These are phyloP conservation scores for Halocafeteria seosinensis DNA, from an alignment of 108 stramenopile species.

Conservation along the genomic window DNA sequence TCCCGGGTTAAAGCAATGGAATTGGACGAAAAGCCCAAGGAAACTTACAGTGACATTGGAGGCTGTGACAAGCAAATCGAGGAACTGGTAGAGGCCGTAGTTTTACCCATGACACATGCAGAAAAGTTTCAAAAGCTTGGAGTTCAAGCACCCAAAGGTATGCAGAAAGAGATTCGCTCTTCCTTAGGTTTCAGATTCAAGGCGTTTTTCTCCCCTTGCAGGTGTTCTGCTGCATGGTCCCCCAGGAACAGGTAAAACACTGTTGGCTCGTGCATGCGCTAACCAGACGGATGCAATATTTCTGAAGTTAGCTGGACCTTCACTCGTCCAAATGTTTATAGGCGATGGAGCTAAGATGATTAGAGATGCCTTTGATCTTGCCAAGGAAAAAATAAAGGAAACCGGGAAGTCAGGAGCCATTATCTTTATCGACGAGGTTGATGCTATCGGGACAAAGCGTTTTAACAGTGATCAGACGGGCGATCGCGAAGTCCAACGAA, in stretches of 20 bases:
- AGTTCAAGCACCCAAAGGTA: constrained; percentile 97
- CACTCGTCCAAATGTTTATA: constrained; percentile 98
- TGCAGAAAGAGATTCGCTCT: no score
- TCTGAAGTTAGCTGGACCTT: constrained; percentile 91
- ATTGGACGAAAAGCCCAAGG: constrained; percentile 93
- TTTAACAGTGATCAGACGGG: constrained; percentile 93
- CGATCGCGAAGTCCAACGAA: constrained; percentile 95
- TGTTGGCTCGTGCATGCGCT: constrained; percentile 92
- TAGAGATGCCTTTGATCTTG: constrained; percentile 93
- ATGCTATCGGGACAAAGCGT: constrained; percentile 96
- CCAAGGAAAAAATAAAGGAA: constrained; percentile 71
- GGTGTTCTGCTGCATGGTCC: constrained; percentile 79
- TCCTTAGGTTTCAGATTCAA: constrained; percentile 32
- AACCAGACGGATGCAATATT: constrained; percentile 97
- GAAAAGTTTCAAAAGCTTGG: constrained; percentile 94
- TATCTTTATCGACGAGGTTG: constrained; percentile 96
- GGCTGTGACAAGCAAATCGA: constrained; percentile 94
- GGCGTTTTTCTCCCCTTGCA: no score
- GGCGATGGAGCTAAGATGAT: constrained; percentile 97
- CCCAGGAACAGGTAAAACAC: constrained; percentile 96
- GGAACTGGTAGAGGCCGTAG: constrained; percentile 96
- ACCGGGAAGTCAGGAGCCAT: constrained; percentile 50
- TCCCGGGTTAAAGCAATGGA: constrained; percentile 95
- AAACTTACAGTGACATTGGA: constrained; percentile 90
- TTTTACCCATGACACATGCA: constrained; percentile 95